A percentile compares a stretch with the other conserved stretches of the same genome.
Evolutionary conservation across 2,329 filamentous ascomycete species (phyloP).

Genomic region (Colletotrichum endophyticum): DNA sequence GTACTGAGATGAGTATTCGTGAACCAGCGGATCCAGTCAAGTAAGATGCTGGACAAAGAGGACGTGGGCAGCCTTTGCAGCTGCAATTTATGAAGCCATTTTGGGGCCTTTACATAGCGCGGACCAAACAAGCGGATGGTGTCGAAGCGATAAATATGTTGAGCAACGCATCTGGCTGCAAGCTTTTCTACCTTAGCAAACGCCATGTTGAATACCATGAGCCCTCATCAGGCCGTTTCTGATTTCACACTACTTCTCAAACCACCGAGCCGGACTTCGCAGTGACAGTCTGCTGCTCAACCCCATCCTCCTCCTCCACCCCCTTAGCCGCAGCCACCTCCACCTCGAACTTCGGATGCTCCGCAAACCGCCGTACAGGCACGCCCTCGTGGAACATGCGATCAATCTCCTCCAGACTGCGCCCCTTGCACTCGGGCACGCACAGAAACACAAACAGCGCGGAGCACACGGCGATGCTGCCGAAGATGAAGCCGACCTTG

Average conservation of each 20-base stretch:
- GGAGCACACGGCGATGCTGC: constrained; percentile 17
- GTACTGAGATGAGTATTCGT: background rate
- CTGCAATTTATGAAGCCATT: background rate
- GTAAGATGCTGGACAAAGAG: background rate
- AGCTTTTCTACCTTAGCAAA: background rate
- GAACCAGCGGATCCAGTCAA: background rate
- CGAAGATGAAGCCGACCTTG: constrained; percentile 24
- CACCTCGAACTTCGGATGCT: constrained; percentile 1
- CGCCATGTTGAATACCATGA: background rate
- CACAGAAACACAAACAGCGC: constrained; percentile 23
- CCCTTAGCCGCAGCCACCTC: background rate
- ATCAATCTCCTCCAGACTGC: constrained; percentile 29
- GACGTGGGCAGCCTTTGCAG: background rate
- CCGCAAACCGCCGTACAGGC: constrained; percentile 23
- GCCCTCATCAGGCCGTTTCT: background rate
- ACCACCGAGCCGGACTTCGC: background rate
- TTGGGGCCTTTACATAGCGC: background rate
- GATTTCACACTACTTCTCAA: rapidly evolving
- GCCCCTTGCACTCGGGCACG: constrained; percentile 26
- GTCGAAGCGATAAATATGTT: background rate
- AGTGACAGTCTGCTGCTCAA: background rate
- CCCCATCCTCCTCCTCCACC: background rate
- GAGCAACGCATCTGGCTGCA: background rate
- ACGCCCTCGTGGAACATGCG: constrained; percentile 24
- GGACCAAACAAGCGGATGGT: background rate